Base-by-base conservation (phyloP, 1,284 basidiomycete genomes). In the Coriolopsis trogii region DNA sequence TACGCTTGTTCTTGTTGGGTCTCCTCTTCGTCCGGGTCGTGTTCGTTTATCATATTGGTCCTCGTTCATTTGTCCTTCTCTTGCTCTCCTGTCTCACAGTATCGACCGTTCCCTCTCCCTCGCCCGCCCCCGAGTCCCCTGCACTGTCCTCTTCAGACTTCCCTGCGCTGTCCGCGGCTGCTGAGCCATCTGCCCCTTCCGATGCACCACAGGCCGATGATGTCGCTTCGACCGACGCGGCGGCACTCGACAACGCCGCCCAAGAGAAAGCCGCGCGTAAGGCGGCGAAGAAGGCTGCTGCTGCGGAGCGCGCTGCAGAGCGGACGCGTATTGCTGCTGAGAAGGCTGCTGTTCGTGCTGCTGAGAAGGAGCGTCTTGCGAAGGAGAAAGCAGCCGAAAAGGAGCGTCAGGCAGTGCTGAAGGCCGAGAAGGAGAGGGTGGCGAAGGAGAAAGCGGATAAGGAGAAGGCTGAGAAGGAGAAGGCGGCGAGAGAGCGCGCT, bases 61-160 rank as follows among this genome's bases (percentile, higher is more conserved):
- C 74, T 72, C 62, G 61, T 69, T 63, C 48, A 51, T 61, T 58
- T 70, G 77, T 74, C n/a, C n/a, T n/a, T 70, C 72, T 70, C 38
- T 34, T 25, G 26, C 31, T 33, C 26, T 40, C 26, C 28, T 33
- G 29, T 69, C 61, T 66, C 49, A 57, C 76, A 70, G 74, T 76
- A 61, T 76, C 79, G 39, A 70, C 75, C 54, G 70, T 78, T 45
- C 75, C 78, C 45, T 77, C 80, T 55, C 75, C 79, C 59, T 71
- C 75, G 52, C 62, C 79, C 59, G 71, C 75, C 52, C 62, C 67
- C 46, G 53, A 53, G 46, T 69, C 72, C 44, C 66, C 73, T 46
- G 64, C 69, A 51, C 74, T 91, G 55, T 87, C 88, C 58, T 72
- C 82, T 40, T 73, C 80, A 64, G 89, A 91, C 67, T 91, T 91